Conservation (phyloP, 495 filamentous ascomycete genomes). For the Emericellopsis terricola region DNA sequence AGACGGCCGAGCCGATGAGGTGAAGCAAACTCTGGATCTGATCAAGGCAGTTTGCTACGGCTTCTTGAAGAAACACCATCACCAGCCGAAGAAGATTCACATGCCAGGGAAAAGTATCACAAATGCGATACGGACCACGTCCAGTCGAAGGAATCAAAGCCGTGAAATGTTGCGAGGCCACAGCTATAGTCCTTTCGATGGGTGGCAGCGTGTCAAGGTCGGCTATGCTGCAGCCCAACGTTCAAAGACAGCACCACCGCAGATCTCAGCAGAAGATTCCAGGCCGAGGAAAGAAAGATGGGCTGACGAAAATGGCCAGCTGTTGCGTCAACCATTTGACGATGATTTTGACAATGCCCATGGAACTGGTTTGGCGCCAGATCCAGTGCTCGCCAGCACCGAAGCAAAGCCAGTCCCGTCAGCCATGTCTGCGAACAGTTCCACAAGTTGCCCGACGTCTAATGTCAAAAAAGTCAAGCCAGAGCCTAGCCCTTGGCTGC, state of each 20-base stretch:
- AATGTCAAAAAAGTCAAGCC: too few relatives aligned
- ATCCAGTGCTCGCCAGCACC: not conserved
- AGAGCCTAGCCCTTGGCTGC: constrained; percentile 19
- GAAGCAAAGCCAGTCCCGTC: too few relatives aligned
- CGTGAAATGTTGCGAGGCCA: not conserved
- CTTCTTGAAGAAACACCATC: constrained; percentile 50
- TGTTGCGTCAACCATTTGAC: constrained; percentile 19
- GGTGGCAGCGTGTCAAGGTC: constrained; percentile 54
- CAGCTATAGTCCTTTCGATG: constrained; percentile 31
- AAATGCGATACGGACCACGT: too few relatives aligned
- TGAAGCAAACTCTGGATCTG: constrained; percentile 35
- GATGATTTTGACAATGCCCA: not conserved
- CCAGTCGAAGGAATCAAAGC: not conserved
- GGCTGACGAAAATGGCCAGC: constrained; percentile 13
- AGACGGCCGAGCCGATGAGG: constrained; percentile 15
- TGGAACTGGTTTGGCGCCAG: not conserved
- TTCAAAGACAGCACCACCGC: too few relatives aligned
- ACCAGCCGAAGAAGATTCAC: constrained; percentile 28
- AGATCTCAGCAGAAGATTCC: too few relatives aligned
- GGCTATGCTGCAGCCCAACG: too few relatives aligned
- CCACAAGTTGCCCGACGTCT: too few relatives aligned
- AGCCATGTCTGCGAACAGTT: too few relatives aligned
- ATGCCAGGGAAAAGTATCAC: too few relatives aligned
- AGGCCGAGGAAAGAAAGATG: too few relatives aligned
- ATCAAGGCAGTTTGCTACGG: constrained; percentile 43